Percentiles rank a stretch among this genome's conserved stretches.
Evolutionary conservation across 495 filamentous ascomycete genomes (phyloP).

Genomic region (Bacidia gigantensis): DNA sequence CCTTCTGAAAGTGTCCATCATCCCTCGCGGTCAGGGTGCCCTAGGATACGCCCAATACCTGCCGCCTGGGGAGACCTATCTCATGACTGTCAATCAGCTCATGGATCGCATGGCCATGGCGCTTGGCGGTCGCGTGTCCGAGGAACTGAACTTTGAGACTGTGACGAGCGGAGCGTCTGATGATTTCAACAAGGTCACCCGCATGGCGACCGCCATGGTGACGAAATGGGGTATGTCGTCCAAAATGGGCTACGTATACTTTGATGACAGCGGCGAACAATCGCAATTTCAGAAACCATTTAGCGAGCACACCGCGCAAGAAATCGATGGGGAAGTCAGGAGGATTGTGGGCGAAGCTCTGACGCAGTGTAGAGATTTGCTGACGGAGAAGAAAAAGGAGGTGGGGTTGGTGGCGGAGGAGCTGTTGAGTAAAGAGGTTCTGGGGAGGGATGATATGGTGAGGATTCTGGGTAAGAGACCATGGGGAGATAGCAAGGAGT

Average conservation of each 20-base stretch:
- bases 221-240: conserved; percentile 96
- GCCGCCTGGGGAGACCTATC: conserved; percentile 76
- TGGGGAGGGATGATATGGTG: conserved; percentile 81
- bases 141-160: conserved; percentile 91
- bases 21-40: conserved; percentile 84
- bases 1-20: conserved; percentile 95
- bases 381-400: conserved; percentile 75
- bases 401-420: conserved; percentile 87
- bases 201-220: conserved; percentile 91
- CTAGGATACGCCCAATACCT: conserved; percentile 95
- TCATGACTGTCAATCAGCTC: conserved; percentile 87
- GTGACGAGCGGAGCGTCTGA: conserved; percentile 90
- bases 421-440: conserved; percentile 77
- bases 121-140: conserved; percentile 80
- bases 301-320: conserved; percentile 80
- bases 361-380: conserved; percentile 70
- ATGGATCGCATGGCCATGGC: conserved; percentile 99
- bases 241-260: conserved; percentile 83
- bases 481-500: conserved; percentile 74
- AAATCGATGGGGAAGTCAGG: conserved; percentile 81
- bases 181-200: conserved; percentile 97
- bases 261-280: conserved; percentile 64
- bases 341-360: conserved; percentile 85
- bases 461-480: conserved; percentile 69
- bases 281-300: conserved; percentile 78